Evolutionary conservation across 805 yeast genomes (phyloP).

Genomic region (Cyberlindnera samutprakarnensis): DNA sequence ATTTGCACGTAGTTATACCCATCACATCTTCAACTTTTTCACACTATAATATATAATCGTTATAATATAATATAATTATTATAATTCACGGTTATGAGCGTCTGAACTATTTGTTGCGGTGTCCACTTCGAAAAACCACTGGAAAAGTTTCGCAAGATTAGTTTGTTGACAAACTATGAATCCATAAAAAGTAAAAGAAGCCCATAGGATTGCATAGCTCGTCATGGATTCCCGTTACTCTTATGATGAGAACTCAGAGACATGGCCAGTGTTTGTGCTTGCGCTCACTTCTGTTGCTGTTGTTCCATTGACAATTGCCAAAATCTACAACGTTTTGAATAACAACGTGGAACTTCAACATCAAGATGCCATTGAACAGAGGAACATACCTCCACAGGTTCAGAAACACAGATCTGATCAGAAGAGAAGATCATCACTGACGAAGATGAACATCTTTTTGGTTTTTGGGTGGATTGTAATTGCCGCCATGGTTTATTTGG

Average conservation of each 20-base stretch:
- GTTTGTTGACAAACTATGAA: too few species aligned
- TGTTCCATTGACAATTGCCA: conserved; percentile 16
- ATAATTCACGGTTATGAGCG: too few species aligned
- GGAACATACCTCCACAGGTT: conserved; percentile 6
- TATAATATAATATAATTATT: too few species aligned
- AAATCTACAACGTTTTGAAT: conserved; percentile 5
- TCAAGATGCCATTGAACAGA: conserved; percentile 3
- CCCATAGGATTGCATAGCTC: too few species aligned
- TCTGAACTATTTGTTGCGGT: too few species aligned
- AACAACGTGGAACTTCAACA: conserved; percentile 1
- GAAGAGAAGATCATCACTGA: conserved; percentile 5
- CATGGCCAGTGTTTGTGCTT: conserved; percentile 23
- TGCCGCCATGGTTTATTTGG: conserved; percentile 32
- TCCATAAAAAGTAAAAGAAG: too few species aligned
- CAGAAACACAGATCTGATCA: conserved; percentile 7
- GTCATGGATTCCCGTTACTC: conserved; percentile 23
- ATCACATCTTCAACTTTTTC: too few species aligned
- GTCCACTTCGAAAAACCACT: too few species aligned
- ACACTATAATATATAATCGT: too few species aligned
- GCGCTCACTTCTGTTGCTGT: conserved; percentile 19
- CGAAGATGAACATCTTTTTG: conserved; percentile 13
- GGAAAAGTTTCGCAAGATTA: too few species aligned
- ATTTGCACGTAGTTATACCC: too few species aligned
- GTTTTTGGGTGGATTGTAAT: conserved; percentile 22
- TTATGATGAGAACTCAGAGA: conserved; percentile 21